These are phyloP conservation scores for Hypocrella siamensis DNA, from an alignment of 2,329 filamentous ascomycete species.

Conservation along the genomic window DNA sequence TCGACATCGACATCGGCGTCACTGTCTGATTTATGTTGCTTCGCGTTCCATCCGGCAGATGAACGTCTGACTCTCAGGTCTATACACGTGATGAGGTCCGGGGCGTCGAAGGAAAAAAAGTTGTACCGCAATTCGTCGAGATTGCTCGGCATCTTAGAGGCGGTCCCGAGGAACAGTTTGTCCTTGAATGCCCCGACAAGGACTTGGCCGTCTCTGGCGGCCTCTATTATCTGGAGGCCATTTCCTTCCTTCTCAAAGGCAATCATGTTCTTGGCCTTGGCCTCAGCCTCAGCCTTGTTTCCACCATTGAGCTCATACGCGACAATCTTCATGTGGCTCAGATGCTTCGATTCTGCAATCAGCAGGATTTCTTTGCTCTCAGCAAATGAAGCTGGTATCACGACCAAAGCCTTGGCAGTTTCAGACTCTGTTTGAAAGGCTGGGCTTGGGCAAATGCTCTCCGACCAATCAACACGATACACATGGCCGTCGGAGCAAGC, in stretches of 20 bases:
- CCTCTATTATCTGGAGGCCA: constrained; percentile 26
- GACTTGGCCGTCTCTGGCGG: constrained; percentile 37
- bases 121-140: constrained; percentile 27
- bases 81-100: constrained; percentile 50
- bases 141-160: constrained; percentile 8
- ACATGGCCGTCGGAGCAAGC: constrained; percentile 41
- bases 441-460: constrained; percentile 23
- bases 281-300: no score
- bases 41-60: constrained; percentile 8
- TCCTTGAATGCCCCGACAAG: constrained; percentile 29
- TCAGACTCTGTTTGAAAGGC: constrained; percentile 25
- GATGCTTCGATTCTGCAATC: constrained; percentile 26
- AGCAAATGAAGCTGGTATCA: constrained; percentile 21
- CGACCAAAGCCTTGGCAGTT: constrained; percentile 28
- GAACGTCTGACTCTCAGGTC: constrained; percentile 36
- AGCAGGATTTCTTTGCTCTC: constrained; percentile 27
- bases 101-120: constrained; percentile 40
- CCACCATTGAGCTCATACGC: constrained; percentile 25
- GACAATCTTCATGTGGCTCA: constrained; percentile 20
- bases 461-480: constrained; percentile 43
- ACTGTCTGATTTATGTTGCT: constrained; percentile 10
- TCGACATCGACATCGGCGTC: constrained; percentile 37
- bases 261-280: constrained; percentile 19
- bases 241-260: constrained; percentile 18
- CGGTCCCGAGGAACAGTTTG: constrained; percentile 18